Evolutionary conservation across 2,329 filamentous ascomycete species (phyloP).

Genomic region (Arthroderma uncinatum): DNA sequence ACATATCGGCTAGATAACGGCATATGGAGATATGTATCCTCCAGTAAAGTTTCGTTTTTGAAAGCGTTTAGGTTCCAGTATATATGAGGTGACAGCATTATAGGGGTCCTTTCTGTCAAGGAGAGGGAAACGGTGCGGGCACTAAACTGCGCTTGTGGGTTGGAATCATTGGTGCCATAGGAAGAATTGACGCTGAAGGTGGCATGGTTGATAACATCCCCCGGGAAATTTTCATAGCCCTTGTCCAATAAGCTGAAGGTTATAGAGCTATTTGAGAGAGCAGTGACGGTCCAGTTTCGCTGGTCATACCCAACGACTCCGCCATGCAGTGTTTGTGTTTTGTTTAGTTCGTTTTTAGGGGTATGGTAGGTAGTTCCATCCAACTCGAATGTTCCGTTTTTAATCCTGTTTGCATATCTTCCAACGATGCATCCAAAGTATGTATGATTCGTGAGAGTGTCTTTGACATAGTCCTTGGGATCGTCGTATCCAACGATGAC

Average conservation of each 20-base stretch:
- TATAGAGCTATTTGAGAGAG: conserved; percentile 31
- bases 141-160: conserved; percentile 31
- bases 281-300: conserved; percentile 41
- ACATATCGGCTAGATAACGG: conserved; percentile 38
- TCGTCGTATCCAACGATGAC: conserved; percentile 43
- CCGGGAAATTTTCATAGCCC: conserved; percentile 37
- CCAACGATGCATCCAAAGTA: conserved; percentile 41
- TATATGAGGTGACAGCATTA: conserved; percentile 42
- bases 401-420: conserved; percentile 46
- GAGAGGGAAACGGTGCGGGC: conserved; percentile 36
- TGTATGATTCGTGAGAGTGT: conserved; percentile 38
- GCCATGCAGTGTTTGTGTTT: conserved; percentile 44
- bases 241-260: conserved; percentile 38
- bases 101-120: conserved; percentile 38
- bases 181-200: conserved; percentile 35
- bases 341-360: conserved; percentile 41
- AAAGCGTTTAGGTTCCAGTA: conserved; percentile 44
- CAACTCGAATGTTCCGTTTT: conserved; percentile 45
- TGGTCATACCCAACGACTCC: conserved; percentile 38
- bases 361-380: conserved; percentile 39
- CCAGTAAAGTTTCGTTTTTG: conserved; percentile 32
- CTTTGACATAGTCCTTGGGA: conserved; percentile 33
- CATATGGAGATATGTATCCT: conserved; percentile 36
- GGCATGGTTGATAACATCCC: conserved; percentile 37
- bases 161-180: conserved; percentile 24